These are phyloP conservation scores for Mallotus japonicus DNA, from an alignment of 441 rosid species.

Conservation along the genomic window DNA sequence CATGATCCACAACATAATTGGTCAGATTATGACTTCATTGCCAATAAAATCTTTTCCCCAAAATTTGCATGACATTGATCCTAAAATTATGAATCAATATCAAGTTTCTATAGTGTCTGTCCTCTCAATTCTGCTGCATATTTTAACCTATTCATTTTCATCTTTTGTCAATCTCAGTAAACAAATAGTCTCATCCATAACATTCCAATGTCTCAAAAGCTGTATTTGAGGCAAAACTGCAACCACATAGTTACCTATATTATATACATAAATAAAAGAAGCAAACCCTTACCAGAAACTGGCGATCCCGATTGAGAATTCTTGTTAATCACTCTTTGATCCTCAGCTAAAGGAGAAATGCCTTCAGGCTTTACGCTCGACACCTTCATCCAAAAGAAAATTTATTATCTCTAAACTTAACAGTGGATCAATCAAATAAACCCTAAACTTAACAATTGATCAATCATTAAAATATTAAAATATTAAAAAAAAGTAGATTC, in stretches of 20 bases:
- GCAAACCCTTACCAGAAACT: constrained; percentile 38
- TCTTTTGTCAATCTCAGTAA: not conserved
- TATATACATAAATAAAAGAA: not conserved
- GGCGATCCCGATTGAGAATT: constrained; percentile 37
- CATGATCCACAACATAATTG: too few relatives aligned
- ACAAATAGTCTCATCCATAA: not conserved
- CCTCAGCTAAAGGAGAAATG: constrained; percentile 36
- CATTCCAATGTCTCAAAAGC: not conserved
- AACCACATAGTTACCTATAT: not conserved
- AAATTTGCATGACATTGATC: not conserved
- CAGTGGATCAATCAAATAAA: too few relatives aligned
- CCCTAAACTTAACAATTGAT: not conserved
- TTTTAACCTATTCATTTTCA: not conserved
- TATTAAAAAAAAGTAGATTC: too few relatives aligned
- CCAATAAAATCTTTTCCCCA: not conserved
- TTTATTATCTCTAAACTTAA: not conserved
- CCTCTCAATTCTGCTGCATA: not conserved
- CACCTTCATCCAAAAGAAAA: constrained; percentile 35
- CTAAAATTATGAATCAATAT: not conserved
- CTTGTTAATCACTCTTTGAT: constrained; percentile 30
- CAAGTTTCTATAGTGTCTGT: not conserved
- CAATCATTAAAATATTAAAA: not conserved
- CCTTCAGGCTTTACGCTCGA: constrained; percentile 55
- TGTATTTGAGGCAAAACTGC: not conserved
- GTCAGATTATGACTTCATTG: too few relatives aligned